Conservation (phyloP, 768 basidiomycete species). For the Suillus subaureus region DNA sequence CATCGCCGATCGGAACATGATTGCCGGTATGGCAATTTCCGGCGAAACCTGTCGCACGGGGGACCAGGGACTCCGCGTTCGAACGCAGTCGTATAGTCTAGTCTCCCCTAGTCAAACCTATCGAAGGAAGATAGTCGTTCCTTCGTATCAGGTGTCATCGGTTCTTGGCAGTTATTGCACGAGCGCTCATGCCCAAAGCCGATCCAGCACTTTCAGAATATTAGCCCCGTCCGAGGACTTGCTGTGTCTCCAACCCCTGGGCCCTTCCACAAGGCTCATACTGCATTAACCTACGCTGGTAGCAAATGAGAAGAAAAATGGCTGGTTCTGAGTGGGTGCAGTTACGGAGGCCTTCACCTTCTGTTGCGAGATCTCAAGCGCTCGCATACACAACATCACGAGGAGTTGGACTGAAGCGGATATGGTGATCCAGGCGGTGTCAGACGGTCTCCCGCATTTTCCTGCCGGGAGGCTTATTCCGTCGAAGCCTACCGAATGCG, state of each 20-base stretch:
- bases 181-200: neutral
- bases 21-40: neutral
- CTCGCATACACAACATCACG: neutral
- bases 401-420: neutral
- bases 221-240: neutral
- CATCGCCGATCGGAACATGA: neutral
- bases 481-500: constrained; percentile 7
- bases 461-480: neutral
- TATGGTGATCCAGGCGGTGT: neutral
- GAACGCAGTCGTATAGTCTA: neutral
- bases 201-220: neutral
- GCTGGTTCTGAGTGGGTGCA: neutral
- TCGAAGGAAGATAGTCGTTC: neutral
- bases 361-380: neutral
- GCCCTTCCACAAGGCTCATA: neutral
- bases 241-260: neutral
- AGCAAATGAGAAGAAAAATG: neutral
- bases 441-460: constrained; percentile 3
- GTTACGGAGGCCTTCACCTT: neutral
- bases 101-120: neutral
- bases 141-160: neutral
- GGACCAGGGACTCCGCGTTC: neutral
- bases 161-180: no score
- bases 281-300: neutral
- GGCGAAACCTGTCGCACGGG: neutral